Base-by-base conservation (phyloP, 2,329 filamentous ascomycete species). In the Phialemoniopsis sp. region DNA sequence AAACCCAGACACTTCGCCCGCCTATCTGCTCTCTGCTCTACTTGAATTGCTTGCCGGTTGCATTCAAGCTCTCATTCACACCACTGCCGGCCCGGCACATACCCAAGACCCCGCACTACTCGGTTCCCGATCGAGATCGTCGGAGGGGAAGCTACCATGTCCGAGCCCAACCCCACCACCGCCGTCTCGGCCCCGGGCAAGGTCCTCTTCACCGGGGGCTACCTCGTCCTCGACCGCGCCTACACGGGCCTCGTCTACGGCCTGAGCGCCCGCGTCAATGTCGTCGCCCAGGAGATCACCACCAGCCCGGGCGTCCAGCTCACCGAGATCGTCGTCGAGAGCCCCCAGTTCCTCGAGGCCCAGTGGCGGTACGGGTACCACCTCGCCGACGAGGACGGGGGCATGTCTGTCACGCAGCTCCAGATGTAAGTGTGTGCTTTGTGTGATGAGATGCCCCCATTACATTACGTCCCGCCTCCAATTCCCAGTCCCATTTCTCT, bases 131-230 rank as follows among this genome's bases (percentile, higher is more conserved):
- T 26, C 21, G 21, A 26, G 21, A 26, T 26, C 21, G 10, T 6
- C 6, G 10, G 21, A 26, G 6, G 10, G 21, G 6, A 10, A 26
- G 21, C 21, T 6, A 26, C 6, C 21, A 26, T 28, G 34, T 5
- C 34, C 17, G 34, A 13, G 37, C 33, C 53, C 32, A 56, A 62
- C 53, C 58, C 60, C 45, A 66, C 67, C 36, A 65, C 57, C 17
- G 84, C 82, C 56, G 79, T 95, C 49, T 97, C 93, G 46, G 91
- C 93, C 16, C 93, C 93, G 14, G 93, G 93, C 52, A 98, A 98
- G 70, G 93, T 98, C 44, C 78, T 98, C 48, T 78, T 97, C 39
- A 89, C 91, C 4, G 93, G 93, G 47, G 93, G 93, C 45, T 98
- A 97, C 64, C 81, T 97, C 34, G 91, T 96, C 16, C 82, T 98